These are phyloP conservation scores for Suillus placidus DNA, from an alignment of 768 basidiomycete species.

Conservation along the genomic window DNA sequence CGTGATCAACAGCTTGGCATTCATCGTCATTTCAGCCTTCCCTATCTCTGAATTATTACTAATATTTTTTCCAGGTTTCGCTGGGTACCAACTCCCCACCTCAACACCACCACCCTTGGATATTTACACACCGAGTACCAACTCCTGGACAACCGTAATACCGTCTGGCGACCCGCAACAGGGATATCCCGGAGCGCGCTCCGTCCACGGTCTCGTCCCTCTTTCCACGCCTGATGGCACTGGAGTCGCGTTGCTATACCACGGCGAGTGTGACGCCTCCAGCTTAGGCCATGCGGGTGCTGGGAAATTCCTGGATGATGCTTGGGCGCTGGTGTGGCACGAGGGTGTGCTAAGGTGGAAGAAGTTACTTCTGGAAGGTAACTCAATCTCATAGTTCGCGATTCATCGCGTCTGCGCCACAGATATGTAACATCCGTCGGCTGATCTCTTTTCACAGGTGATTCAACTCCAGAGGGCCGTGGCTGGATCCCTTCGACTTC, in stretches of 20 bases:
- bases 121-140: conserved; percentile 32
- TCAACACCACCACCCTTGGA: conserved; percentile 32
- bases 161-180: conserved; percentile 30
- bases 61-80: conserved; percentile 31
- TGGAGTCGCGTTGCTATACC: conserved; percentile 35
- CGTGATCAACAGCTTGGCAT: neutral
- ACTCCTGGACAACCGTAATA: conserved; percentile 26
- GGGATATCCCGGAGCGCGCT: conserved; percentile 35
- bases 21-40: neutral
- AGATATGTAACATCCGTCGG: neutral
- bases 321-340: conserved; percentile 36
- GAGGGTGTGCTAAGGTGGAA: conserved; percentile 30
- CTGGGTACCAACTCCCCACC: conserved; percentile 38
- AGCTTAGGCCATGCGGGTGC: conserved; percentile 42
- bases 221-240: conserved; percentile 15
- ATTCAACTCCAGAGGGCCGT: conserved; percentile 32
- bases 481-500: conserved; percentile 47
- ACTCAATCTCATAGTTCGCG: neutral
- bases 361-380: conserved; percentile 19
- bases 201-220: conserved; percentile 39
- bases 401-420: neutral
- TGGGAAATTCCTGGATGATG: conserved; percentile 43
- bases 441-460: conserved; percentile 3
- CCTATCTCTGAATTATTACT: conserved; percentile 14
- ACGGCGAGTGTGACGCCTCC: conserved; percentile 41